Evolutionary conservation across 306 rosid species (phyloP), one percentile per base, ranked within the genome.

Genomic region (Cicer yamashitae): DNA sequence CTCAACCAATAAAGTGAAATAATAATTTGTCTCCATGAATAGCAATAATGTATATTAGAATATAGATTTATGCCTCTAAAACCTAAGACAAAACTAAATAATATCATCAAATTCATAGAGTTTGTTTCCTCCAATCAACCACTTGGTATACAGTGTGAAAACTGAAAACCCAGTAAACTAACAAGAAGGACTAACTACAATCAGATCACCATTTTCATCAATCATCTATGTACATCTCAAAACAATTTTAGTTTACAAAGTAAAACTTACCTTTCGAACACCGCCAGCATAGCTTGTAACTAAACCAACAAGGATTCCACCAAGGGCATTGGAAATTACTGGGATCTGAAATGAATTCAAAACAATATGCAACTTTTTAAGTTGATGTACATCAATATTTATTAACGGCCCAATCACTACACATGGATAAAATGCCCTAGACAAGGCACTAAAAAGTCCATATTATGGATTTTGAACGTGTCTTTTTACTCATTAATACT

Each of bases 221-320:
- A 9, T 66, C 30, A 57, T 77, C 7, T 39, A 64, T 65, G 48
- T 56, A 46, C 67, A 54, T 15, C 5, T 34, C 6, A 40, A 68
- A 84, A 76, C 22, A 51, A 56, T 47, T 58, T 44, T 62, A 72
- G 50, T 14, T 65, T 64, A 74, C 43, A 39, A 68, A 43, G 71
- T 73, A 53, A 41, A 70, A 88, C 87, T 86, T 85, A 76, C 99
- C 99, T 91, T 94, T 80, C 96, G 84, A 88, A 94, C 99, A 18
- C 99, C 99, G 1, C 99, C 99, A 20, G 97, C 98, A 65, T 87
- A 56, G 74, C 88, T 90, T 70, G 99, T 94, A 71, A 94, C 88
- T 69, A 94, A 81, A 70, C 97, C 99, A 73, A 94, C 97, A 66
- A 94, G 97, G 74, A 94, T 94, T 86, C 99, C 99, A 74, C 99